Base-by-base conservation (phyloP, 208 protist genomes). In the Crithidia bombi region DNA sequence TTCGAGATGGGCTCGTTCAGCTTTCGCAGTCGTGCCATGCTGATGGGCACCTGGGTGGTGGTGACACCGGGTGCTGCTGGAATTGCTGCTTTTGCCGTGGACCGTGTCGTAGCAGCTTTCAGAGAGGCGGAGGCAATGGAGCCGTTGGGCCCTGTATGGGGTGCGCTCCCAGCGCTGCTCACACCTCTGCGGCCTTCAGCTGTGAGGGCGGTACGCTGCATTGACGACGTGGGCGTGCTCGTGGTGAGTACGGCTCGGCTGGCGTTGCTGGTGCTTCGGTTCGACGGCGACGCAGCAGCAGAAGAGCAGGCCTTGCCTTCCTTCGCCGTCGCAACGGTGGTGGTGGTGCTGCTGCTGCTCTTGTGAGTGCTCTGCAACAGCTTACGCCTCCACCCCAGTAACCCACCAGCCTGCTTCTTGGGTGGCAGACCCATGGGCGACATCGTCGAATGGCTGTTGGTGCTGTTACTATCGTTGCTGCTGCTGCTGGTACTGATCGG, bases 1-100 rank as follows among this genome's bases (percentile, higher is more conserved):
- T 52, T 68, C n/a, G 62, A 55, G 28, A 63, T 69, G n/a, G 44
- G 32, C 44, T 65, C 14, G 12, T 28, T 25, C 11, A 23, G 3
- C 26, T 38, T 17, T 17, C 21, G 23, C 36, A 46, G 57, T 26
- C 4, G 26, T 3, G 49, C 19, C 5, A 51, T n/a, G 28, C 30
- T 50, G 36, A 47, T 39, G 23, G 35, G n/a, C 0, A 15, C 49
- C 36, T 35, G 15, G 25, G 7, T 36, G 2, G 47, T 26, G 17
- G 46, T 19, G 3, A 2, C 38, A 15, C 38, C 6, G 5, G 55
- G 10, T 47, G 33, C 6, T 58, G 25, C 28, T 32, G 44, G 38
- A 0, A 7, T 23, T 30, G 54, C 46, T 46, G 39, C 35, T 10
- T 12, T 19, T 41, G 46, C n/a, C 9, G 50, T 36, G 2, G 50